Conservation (phyloP, 306 rosid genomes). For the Spatholobus suberectus region DNA sequence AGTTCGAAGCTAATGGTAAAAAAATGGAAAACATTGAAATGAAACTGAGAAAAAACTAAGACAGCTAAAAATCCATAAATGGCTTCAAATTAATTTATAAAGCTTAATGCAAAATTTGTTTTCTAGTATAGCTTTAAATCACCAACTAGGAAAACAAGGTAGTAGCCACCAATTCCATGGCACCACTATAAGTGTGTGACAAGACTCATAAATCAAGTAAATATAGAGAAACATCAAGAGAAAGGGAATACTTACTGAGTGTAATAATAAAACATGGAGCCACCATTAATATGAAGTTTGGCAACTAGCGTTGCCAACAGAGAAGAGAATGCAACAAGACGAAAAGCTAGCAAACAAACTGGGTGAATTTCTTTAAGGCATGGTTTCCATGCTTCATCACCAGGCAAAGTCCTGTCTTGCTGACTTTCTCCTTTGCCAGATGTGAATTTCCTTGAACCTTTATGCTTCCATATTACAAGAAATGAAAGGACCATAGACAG, state of each 20-base stretch:
- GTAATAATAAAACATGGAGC: constrained; percentile 60
- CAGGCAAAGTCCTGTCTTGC: constrained; percentile 39
- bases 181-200: neutral
- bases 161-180: neutral
- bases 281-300: constrained; percentile 51
- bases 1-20: constrained; percentile 10
- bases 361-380: constrained; percentile 76
- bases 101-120: constrained; percentile 6
- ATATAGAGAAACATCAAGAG: neutral
- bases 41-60: constrained; percentile 18
- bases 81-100: constrained; percentile 7
- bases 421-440: constrained; percentile 50
- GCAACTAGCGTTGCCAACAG: constrained; percentile 57
- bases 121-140: neutral
- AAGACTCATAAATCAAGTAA: constrained; percentile 9
- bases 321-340: constrained; percentile 57
- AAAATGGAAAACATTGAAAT: constrained; percentile 29
- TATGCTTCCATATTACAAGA: constrained; percentile 58
- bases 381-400: constrained; percentile 77
- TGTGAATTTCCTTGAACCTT: constrained; percentile 40
- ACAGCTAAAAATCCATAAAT: neutral
- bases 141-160: neutral
- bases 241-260: constrained; percentile 73
- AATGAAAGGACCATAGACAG: constrained; percentile 53
- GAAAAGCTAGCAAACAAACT: constrained; percentile 64